These are phyloP conservation scores for Psilocybe cubensis DNA, from an alignment of 768 basidiomycete species.

Conservation along the genomic window DNA sequence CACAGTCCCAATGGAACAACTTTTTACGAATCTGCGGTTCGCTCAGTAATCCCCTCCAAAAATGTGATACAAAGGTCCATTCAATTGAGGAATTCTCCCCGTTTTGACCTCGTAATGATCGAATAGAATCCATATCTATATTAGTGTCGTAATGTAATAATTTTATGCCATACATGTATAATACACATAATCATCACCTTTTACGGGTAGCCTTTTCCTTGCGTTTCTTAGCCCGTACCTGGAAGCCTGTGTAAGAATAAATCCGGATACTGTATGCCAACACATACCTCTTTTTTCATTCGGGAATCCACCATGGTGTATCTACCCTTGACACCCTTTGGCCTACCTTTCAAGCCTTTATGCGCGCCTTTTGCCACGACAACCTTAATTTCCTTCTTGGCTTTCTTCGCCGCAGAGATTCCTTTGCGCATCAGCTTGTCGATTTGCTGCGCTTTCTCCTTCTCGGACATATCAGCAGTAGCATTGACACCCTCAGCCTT, in stretches of 20 bases:
- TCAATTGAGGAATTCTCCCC: neutral
- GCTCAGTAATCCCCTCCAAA: conserved; percentile 32
- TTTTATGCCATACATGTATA: neutral
- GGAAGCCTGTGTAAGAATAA: conserved; percentile 1
- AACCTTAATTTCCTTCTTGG: conserved; percentile 77
- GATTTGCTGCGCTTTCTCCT: conserved; percentile 92
- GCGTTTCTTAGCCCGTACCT: conserved; percentile 86
- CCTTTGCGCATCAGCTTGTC: conserved; percentile 91
- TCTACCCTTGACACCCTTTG: conserved; percentile 94
- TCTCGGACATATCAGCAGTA: conserved; percentile 89
- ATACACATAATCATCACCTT: conserved; percentile 32
- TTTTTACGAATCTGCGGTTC: conserved; percentile 38
- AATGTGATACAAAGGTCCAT: neutral
- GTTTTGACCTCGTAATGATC: neutral
- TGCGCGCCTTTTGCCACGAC: conserved; percentile 93
- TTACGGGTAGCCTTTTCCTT: conserved; percentile 75
- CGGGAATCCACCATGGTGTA: conserved; percentile 94
- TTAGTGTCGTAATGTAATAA: neutral
- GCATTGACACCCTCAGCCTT: conserved; percentile 94
- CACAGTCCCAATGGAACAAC: conserved; percentile 46
- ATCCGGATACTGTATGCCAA: neutral
- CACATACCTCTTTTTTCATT: conserved; percentile 88
- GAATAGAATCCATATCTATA: neutral
- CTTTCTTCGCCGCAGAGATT: conserved; percentile 64
- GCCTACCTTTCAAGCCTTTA: conserved; percentile 89